These are phyloP conservation scores for Scutellaria baicalensis DNA, from an alignment of 257 asterid species.

Conservation along the genomic window DNA sequence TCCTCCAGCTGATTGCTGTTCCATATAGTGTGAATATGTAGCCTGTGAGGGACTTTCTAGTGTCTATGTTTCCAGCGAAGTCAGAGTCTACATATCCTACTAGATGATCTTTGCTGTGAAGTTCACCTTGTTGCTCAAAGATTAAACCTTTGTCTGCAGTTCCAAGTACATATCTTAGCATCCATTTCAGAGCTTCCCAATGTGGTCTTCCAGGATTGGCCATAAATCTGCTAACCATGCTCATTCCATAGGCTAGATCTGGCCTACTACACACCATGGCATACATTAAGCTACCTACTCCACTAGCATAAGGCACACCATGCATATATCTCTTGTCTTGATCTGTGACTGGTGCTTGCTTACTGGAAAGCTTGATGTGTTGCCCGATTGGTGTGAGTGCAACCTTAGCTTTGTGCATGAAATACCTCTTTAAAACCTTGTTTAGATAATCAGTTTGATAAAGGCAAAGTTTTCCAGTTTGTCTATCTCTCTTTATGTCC, in stretches of 20 bases:
- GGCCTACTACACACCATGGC: not conserved
- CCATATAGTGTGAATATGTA: not conserved
- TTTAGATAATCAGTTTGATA: not conserved
- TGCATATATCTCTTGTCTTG: not conserved
- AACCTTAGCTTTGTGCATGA: not conserved
- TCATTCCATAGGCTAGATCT: not conserved
- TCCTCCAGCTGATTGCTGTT: not conserved
- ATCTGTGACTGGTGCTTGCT: not conserved
- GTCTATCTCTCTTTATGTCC: not conserved
- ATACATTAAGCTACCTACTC: not conserved
- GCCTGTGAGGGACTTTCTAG: not conserved
- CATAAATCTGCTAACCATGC: not conserved
- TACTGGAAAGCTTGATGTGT: not conserved
- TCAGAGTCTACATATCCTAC: not conserved
- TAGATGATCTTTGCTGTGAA: not conserved
- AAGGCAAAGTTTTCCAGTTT: accelerated
- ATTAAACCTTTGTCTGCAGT: not conserved
- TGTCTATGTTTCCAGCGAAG: not conserved
- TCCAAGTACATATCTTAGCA: not conserved
- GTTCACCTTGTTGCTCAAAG: not conserved
- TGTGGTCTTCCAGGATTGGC: not conserved
- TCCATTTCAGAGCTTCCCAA: not conserved
- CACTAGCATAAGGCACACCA: not conserved
- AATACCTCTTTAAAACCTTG: not conserved
- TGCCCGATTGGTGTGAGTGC: not conserved